Base-by-base conservation (phyloP, 2,329 filamentous ascomycete genomes). In the Dryadomyces quercus-mongolicae region DNA sequence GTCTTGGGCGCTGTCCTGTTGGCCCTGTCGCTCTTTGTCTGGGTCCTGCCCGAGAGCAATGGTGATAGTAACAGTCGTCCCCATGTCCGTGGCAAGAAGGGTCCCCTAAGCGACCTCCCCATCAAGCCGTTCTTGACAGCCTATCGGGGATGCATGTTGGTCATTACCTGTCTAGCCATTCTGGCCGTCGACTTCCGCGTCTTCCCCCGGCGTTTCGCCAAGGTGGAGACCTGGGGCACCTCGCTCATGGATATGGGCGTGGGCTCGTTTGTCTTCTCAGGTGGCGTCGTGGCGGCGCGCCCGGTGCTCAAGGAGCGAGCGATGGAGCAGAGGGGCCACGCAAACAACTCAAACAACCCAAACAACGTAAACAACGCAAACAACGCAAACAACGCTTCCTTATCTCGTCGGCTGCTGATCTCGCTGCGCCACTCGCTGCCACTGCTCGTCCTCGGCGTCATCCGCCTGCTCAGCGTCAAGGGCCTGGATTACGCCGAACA, bases 211-310 rank as follows among this genome's bases (percentile, higher is more conserved):
- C 85, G 93, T 36, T 97, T 97, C 66, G 93, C 90, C 55, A 98
- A 98, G 72, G 93, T 95, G 2, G 93, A 98, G 70, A 96, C 88
- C n/a, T 98, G 93, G 89, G 93, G 93, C 54, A 96, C 92, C 1
- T 97, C 92, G n/a, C 73, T 98, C 58, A 98, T 98, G 93, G 93
- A 98, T 66, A 76, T 97, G 63, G 93, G 93, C 50, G 93, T 98
- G 49, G 93, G 93, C 31, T 95, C 91, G 13, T 98, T 98, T 70
- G 93, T 98, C 62, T 98, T 95, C 70, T 90, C 90, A 2, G 87
- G 86, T 16, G 93, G 93, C 21, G 74, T 96, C 38, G 89, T 97
- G n/a, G 90, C 88, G 42, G 90, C 91, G 15, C 80, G 92, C 18
- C 82, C 88, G 1, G 76, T 90, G 13, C 73, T 96, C 49, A 90